Conservation (phyloP, 2,329 filamentous ascomycete species). For the Neofusicoccum ribis region DNA sequence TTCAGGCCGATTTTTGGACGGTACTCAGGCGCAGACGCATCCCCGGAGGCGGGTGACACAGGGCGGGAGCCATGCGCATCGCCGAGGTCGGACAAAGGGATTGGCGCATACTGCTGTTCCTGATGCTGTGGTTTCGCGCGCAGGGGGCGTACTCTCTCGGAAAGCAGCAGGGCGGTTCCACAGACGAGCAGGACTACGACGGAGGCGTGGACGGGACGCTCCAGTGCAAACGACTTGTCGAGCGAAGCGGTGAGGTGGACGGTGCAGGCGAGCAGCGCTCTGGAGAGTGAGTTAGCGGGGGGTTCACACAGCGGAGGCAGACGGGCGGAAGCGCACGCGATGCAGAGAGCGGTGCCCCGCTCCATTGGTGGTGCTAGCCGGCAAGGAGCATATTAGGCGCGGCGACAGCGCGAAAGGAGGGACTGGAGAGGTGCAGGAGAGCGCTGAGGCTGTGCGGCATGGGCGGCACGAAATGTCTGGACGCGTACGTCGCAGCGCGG, state of each 20-base stretch:
- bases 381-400: not conserved
- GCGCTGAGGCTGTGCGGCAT: constrained; percentile 6
- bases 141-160: not conserved
- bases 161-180: constrained; percentile 32
- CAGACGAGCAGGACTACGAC: constrained; percentile 34
- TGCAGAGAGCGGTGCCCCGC: constrained; percentile 3
- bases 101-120: constrained; percentile 30
- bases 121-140: not conserved
- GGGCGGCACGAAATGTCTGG: not conserved
- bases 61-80: not conserved
- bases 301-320: not conserved
- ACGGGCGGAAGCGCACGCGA: not conserved
- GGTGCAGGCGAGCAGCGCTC: constrained; percentile 37
- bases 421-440: not conserved
- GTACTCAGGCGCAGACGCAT: not conserved
- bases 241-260: constrained; percentile 34
- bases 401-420: not conserved
- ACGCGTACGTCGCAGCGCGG: not conserved
- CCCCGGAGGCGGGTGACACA: not conserved
- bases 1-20: constrained; percentile 1
- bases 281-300: constrained; percentile 20
- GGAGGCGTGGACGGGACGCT: constrained; percentile 38
- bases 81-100: constrained; percentile 27
- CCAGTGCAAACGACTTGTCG: constrained; percentile 36
- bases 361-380: constrained; percentile 11